phyloP scores from a whole-genome alignment of 2,329 filamentous ascomycete species.

The Coniosporium uncinatum region DNA sequence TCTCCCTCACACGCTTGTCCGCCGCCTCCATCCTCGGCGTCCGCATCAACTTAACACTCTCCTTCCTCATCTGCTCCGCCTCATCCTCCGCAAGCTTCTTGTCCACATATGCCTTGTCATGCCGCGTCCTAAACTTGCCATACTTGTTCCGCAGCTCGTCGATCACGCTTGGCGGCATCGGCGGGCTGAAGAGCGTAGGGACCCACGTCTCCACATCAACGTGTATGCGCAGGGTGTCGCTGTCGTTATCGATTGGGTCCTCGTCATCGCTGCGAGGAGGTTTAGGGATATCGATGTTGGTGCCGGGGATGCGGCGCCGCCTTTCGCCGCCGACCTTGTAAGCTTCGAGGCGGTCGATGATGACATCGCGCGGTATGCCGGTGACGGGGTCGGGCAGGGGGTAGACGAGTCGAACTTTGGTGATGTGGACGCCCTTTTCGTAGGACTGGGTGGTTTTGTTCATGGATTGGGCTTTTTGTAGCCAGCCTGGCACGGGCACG shows the following conservation, averaged over 20 bases:
- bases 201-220: slow-evolving; percentile 72
- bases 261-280: slow-evolving; percentile 47
- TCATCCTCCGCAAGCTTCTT: slow-evolving; percentile 56
- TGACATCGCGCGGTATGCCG: slow-evolving; percentile 62
- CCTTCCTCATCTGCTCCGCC: slow-evolving; percentile 35
- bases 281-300: slow-evolving; percentile 74
- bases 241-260: slow-evolving; percentile 19
- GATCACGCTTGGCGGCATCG: slow-evolving; percentile 73
- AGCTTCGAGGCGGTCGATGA: slow-evolving; percentile 64
- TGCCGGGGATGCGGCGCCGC: slow-evolving; percentile 59
- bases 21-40: slow-evolving; percentile 29
- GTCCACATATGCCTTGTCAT: slow-evolving; percentile 68
- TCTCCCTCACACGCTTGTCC: slow-evolving; percentile 26
- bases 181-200: slow-evolving; percentile 70
- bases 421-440: not conserved
- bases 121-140: slow-evolving; percentile 74
- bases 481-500: slow-evolving; percentile 29
- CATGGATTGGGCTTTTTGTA: slow-evolving; percentile 22
- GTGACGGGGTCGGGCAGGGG: slow-evolving; percentile 63
- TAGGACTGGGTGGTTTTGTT: not conserved
- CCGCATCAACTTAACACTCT: slow-evolving; percentile 31
- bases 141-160: slow-evolving; percentile 84
- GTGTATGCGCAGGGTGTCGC: slow-evolving; percentile 72
- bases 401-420: slow-evolving; percentile 72
- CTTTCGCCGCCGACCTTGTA: slow-evolving; percentile 47